phyloP scores from a whole-genome alignment of 2,329 filamentous ascomycete species.

The Samsoniella hepiali region DNA sequence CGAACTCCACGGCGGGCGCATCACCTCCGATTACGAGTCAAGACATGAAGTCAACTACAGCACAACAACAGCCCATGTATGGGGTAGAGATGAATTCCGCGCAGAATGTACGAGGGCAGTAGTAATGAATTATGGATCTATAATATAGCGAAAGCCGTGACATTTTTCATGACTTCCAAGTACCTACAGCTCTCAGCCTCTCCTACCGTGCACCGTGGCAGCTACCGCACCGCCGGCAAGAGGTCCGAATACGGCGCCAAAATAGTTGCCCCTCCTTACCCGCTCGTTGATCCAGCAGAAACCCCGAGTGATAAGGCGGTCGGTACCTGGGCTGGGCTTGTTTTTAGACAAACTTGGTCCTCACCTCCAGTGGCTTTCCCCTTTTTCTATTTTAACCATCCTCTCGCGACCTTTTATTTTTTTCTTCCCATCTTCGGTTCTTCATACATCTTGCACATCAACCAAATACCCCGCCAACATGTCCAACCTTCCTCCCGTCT shows the following conservation, averaged over 20 bases:
- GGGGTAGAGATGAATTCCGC: not conserved
- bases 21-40: slow-evolving; percentile 1
- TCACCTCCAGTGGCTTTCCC: slow-evolving; percentile 3
- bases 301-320: slow-evolving; percentile 15
- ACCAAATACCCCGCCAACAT: slow-evolving; percentile 47
- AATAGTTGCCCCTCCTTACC: slow-evolving; percentile 14
- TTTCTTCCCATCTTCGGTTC: slow-evolving; percentile 16
- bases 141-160: not conserved
- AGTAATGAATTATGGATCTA: not conserved
- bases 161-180: not conserved
- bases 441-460: slow-evolving; percentile 8
- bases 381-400: slow-evolving; percentile 14
- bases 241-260: slow-evolving; percentile 20
- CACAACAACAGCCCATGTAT: not conserved
- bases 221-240: not conserved
- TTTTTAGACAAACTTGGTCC: slow-evolving; percentile 1
- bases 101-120: not conserved
- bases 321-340: slow-evolving; percentile 6
- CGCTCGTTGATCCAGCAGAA: slow-evolving; percentile 1
- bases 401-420: not conserved
- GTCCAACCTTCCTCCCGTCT: slow-evolving; percentile 81
- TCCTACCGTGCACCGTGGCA: not conserved
- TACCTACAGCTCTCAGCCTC: not conserved
- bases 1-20: no score
- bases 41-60: not conserved